Percentiles rank a stretch among this genome's conserved stretches.
phyloP scores from a whole-genome alignment of 176 grass and related monocot genomes.

The Cocos nucifera region DNA sequence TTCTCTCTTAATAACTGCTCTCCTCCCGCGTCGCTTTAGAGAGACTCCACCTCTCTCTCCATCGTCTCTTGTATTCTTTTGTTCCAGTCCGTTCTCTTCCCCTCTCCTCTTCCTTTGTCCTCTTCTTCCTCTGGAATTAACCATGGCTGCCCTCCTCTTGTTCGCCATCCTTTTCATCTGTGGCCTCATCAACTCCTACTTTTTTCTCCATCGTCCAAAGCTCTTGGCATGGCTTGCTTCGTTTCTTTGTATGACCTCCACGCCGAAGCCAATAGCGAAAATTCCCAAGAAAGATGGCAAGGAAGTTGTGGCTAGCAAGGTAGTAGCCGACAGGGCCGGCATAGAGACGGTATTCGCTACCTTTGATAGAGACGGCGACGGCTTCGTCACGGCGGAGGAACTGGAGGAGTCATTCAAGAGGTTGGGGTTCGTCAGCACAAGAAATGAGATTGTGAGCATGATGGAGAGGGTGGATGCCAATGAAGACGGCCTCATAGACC shows the following conservation, averaged over 20 bases:
- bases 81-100: too few species aligned
- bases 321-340: slow-evolving; percentile 2
- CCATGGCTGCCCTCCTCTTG: slow-evolving; percentile 50
- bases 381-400: slow-evolving; percentile 69
- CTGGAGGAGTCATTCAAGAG: slow-evolving; percentile 64
- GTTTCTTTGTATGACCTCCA: slow-evolving; percentile 21
- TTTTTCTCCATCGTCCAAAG: background rate
- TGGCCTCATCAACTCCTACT: slow-evolving; percentile 1
- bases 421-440: slow-evolving; percentile 47
- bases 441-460: slow-evolving; percentile 32
- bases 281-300: background rate
- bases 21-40: too few species aligned
- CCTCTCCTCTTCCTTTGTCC: too few species aligned
- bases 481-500: slow-evolving; percentile 76
- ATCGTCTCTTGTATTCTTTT: background rate
- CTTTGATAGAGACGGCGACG: slow-evolving; percentile 86
- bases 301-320: too few species aligned
- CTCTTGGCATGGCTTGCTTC: slow-evolving; percentile 26
- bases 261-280: background rate
- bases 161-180: slow-evolving; percentile 35
- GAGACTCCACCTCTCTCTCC: too few species aligned
- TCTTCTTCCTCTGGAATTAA: too few species aligned
- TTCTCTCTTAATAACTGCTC: background rate
- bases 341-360: slow-evolving; percentile 62
- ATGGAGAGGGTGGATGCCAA: slow-evolving; percentile 66